These are phyloP conservation scores for Colletotrichum endophyticum DNA, from an alignment of 2,329 filamentous ascomycete species.

Conservation along the genomic window DNA sequence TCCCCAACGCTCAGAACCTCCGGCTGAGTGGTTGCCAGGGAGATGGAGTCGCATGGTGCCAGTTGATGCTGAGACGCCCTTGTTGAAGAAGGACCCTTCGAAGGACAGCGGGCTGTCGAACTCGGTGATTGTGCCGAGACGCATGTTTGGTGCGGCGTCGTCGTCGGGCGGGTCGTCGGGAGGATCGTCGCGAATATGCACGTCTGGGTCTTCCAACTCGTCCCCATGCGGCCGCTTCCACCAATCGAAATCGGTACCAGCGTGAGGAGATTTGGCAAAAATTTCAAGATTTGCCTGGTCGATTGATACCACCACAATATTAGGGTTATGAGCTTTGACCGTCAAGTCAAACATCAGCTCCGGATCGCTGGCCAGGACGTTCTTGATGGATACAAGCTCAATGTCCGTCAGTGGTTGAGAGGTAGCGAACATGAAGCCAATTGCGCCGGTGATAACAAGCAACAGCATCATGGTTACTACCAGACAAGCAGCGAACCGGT, in stretches of 20 bases:
- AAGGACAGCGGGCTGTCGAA: slow-evolving; percentile 91
- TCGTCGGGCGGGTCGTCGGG: slow-evolving; percentile 66
- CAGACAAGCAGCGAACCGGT: slow-evolving; percentile 84
- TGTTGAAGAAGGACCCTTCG: slow-evolving; percentile 86
- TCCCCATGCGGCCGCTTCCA: slow-evolving; percentile 48
- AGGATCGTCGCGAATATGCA: slow-evolving; percentile 36
- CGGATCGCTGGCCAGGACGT: slow-evolving; percentile 91
- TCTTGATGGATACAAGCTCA: slow-evolving; percentile 79
- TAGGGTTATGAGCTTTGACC: slow-evolving; percentile 89
- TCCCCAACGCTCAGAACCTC: slow-evolving; percentile 88
- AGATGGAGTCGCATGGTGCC: slow-evolving; percentile 83
- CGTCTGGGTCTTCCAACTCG: slow-evolving; percentile 2
- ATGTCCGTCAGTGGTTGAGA: slow-evolving; percentile 86
- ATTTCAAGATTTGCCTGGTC: slow-evolving; percentile 88
- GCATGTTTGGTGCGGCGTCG: slow-evolving; percentile 78
- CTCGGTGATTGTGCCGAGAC: slow-evolving; percentile 85
- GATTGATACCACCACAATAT: slow-evolving; percentile 86
- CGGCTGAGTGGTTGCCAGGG: slow-evolving; percentile 88
- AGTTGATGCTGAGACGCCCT: slow-evolving; percentile 72
- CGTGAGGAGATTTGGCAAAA: slow-evolving; percentile 92
- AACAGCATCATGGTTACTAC: slow-evolving; percentile 83
- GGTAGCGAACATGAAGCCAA: slow-evolving; percentile 89
- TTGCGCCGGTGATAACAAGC: slow-evolving; percentile 81
- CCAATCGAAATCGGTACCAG: slow-evolving; percentile 72
- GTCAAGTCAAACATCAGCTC: slow-evolving; percentile 94